phyloP scores from a whole-genome alignment of 148 eudicot genomes.

The Amaranthus hypochondriacus region DNA sequence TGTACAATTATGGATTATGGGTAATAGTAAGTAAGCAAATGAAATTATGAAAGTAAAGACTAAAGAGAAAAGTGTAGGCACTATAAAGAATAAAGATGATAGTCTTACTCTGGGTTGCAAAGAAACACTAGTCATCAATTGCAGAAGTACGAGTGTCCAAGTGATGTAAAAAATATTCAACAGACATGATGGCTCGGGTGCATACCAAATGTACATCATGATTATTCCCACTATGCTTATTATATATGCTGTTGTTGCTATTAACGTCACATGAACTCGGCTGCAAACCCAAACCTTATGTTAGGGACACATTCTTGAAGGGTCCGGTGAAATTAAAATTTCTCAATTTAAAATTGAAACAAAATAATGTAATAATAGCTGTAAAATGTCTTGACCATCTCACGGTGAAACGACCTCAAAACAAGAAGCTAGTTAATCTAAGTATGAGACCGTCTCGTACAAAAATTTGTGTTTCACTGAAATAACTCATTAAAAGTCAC shows the following conservation, averaged over 20 bases:
- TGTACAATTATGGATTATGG: slow-evolving; percentile 21
- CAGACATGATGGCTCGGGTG: slow-evolving; percentile 64
- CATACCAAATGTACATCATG: slow-evolving; percentile 75
- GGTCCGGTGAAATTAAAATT: no score
- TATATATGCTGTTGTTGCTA: slow-evolving; percentile 49
- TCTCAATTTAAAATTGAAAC: no score
- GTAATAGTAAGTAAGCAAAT: background rate
- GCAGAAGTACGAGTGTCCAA: slow-evolving; percentile 68
- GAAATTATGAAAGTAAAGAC: no score
- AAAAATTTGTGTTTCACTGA: no score
- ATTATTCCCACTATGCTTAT: slow-evolving; percentile 61
- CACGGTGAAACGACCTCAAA: no score
- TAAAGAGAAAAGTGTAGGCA: no score
- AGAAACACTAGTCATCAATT: slow-evolving; percentile 77
- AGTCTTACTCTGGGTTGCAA: slow-evolving; percentile 62
- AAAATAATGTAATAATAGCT: no score
- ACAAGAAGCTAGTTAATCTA: no score
- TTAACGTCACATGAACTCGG: slow-evolving; percentile 45
- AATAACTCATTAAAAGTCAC: no score
- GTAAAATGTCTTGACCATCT: no score
- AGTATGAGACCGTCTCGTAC: no score
- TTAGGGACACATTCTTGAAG: background rate
- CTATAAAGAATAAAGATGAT: no score
- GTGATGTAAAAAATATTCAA: slow-evolving; percentile 75
- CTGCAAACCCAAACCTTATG: slow-evolving; percentile 33